A percentile compares a stretch with the other conserved stretches of the same genome.
phyloP scores from a whole-genome alignment of 352 stramenopile genomes.

The Aphanomyces invadans region DNA sequence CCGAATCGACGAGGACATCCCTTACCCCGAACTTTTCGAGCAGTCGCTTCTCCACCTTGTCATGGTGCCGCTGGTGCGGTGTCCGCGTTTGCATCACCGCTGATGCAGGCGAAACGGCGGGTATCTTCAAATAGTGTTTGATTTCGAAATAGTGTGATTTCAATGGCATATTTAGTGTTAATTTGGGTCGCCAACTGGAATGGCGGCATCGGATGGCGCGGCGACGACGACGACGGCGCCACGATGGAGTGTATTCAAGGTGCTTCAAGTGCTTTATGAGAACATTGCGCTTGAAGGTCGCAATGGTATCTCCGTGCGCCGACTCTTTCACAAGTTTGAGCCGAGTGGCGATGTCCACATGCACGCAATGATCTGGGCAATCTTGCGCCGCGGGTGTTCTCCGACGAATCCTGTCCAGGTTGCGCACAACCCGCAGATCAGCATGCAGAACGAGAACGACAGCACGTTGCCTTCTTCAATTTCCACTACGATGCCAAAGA shows the following conservation, averaged over 20 bases:
- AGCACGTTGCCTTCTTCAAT: neutral
- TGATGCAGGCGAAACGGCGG: neutral
- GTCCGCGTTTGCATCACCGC: neutral
- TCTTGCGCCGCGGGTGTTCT: neutral
- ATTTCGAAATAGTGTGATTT: too few species aligned
- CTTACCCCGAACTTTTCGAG: neutral
- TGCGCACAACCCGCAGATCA: neutral
- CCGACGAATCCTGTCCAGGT: neutral
- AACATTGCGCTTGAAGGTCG: constrained; percentile 71
- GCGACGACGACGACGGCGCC: neutral
- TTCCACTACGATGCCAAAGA: neutral
- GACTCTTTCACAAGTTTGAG: constrained; percentile 56
- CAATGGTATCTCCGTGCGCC: constrained; percentile 51
- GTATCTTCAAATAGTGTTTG: neutral
- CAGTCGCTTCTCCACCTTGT: constrained; percentile 4
- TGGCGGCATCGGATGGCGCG: neutral
- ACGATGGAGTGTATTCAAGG: constrained; percentile 3
- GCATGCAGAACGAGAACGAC: neutral
- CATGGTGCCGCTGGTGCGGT: constrained; percentile 1
- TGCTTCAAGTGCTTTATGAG: constrained; percentile 31
- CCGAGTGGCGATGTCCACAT: constrained; percentile 33
- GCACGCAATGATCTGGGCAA: neutral
- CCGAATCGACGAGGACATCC: neutral
- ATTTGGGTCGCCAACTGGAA: neutral
- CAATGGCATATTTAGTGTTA: constrained; percentile 2